phyloP scores from a whole-genome alignment of 176 grass and related monocot genomes.

The Thalia dealbata region DNA sequence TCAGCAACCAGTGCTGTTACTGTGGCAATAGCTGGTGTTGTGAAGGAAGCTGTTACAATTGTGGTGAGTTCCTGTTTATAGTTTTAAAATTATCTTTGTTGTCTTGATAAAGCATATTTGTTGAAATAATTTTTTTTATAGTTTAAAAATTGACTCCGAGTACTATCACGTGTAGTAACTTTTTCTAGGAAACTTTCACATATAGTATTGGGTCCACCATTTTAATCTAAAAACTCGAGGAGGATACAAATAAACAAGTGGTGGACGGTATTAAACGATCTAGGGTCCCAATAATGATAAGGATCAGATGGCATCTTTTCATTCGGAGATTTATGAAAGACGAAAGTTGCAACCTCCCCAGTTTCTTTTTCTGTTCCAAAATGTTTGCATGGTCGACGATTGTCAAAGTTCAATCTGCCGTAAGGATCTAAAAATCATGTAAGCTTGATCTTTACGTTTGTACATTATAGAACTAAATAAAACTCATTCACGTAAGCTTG shows the following conservation, averaged over 20 bases:
- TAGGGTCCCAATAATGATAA: not conserved
- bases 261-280: no score
- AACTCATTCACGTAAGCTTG: no score
- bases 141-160: not conserved
- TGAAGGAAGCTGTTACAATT: slow-evolving; percentile 99
- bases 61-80: slow-evolving; percentile 40
- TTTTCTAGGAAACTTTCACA: no score
- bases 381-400: no score
- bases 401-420: no score
- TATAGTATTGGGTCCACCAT: not conserved
- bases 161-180: no score
- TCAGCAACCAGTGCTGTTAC: slow-evolving; percentile 99
- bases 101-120: not conserved
- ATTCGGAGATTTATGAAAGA: not conserved
- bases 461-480: no score
- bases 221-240: not conserved
- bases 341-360: not conserved
- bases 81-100: not conserved
- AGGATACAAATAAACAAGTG: not conserved
- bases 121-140: not conserved
- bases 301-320: not conserved
- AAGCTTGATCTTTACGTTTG: no score
- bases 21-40: slow-evolving; percentile 93
- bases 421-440: no score
- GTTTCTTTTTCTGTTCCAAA: no score